Conservation (phyloP, 2,329 filamentous ascomycete species). For the Fusarium veterinarium region DNA sequence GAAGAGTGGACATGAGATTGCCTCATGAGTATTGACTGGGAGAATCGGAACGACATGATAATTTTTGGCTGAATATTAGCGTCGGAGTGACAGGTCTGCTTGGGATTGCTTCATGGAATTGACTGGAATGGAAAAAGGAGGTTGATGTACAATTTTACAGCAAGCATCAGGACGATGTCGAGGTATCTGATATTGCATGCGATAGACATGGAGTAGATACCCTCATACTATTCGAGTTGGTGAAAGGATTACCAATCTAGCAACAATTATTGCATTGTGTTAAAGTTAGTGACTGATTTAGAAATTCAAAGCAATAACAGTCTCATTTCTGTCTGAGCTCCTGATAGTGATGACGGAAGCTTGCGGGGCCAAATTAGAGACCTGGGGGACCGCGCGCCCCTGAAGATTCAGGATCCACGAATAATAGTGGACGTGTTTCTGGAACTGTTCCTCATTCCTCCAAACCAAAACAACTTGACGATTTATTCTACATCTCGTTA, state of each 20-base stretch:
- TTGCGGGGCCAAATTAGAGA: slow-evolving; percentile 40
- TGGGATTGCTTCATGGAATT: slow-evolving; percentile 39
- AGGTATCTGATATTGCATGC: slow-evolving; percentile 23
- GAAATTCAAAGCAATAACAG: slow-evolving; percentile 2
- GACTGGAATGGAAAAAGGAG: slow-evolving; percentile 25
- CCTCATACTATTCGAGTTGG: slow-evolving; percentile 13
- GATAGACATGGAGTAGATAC: slow-evolving; percentile 33
- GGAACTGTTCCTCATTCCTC: slow-evolving; percentile 28
- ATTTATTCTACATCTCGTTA: background rate
- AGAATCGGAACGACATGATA: slow-evolving; percentile 25
- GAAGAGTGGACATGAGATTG: slow-evolving; percentile 54
- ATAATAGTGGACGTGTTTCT: slow-evolving; percentile 26
- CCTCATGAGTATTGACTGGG: slow-evolving; percentile 36
- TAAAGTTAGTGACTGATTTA: background rate
- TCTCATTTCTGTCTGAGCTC: slow-evolving; percentile 23
- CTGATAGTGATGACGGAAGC: slow-evolving; percentile 35
- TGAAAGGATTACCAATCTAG: slow-evolving; percentile 14
- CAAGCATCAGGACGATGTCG: slow-evolving; percentile 16
- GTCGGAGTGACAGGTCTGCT: slow-evolving; percentile 40
- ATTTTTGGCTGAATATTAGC: slow-evolving; percentile 44
- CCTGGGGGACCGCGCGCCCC: slow-evolving; percentile 29
- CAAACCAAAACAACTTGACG: slow-evolving; percentile 28
- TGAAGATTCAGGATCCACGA: slow-evolving; percentile 34
- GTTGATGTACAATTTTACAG: slow-evolving; percentile 27
- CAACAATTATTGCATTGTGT: background rate